phyloP scores from a whole-genome alignment of 2,329 filamentous ascomycete species.

The Ceratocystiopsis sp. region DNA sequence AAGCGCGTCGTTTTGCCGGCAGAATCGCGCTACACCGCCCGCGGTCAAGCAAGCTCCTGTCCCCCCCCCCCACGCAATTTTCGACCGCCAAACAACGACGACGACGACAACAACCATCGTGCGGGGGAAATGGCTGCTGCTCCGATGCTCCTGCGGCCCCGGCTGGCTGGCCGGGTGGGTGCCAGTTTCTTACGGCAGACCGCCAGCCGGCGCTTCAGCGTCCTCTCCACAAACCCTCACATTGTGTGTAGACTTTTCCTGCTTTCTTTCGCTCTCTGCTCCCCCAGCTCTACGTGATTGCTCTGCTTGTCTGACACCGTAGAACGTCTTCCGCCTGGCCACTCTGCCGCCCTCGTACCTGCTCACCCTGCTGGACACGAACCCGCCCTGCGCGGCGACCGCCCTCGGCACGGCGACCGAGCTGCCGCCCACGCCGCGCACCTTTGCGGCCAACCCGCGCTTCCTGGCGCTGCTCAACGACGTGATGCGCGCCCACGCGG shows the following conservation, averaged over 20 bases:
- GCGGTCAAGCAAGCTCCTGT: too few species aligned
- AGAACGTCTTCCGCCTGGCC: constrained; percentile 42
- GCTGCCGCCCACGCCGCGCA: constrained; percentile 42
- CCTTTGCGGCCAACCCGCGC: constrained; percentile 39
- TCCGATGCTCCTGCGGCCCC: constrained; percentile 9
- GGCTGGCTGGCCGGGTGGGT: constrained; percentile 3
- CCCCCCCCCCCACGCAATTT: too few species aligned
- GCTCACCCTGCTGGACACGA: constrained; percentile 41
- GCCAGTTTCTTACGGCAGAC: neutral
- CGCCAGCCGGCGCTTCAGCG: constrained; percentile 22
- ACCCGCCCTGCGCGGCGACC: constrained; percentile 34
- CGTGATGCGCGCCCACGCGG: constrained; percentile 16
- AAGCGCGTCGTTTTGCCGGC: too few species aligned
- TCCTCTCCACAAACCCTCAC: constrained; percentile 31
- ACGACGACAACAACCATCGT: too few species aligned
- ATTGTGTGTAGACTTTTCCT: constrained; percentile 24
- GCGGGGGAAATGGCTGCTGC: too few species aligned
- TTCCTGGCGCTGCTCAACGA: constrained; percentile 29
- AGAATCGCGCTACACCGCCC: too few species aligned
- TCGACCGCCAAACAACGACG: too few species aligned
- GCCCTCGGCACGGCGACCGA: constrained; percentile 41
- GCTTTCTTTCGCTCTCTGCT: too few species aligned
- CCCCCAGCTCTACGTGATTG: too few species aligned
- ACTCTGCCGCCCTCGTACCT: constrained; percentile 29
- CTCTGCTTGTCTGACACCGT: neutral